These are phyloP conservation scores for Psidium guajava DNA, from an alignment of 345 rosid genomes.

Conservation along the genomic window DNA sequence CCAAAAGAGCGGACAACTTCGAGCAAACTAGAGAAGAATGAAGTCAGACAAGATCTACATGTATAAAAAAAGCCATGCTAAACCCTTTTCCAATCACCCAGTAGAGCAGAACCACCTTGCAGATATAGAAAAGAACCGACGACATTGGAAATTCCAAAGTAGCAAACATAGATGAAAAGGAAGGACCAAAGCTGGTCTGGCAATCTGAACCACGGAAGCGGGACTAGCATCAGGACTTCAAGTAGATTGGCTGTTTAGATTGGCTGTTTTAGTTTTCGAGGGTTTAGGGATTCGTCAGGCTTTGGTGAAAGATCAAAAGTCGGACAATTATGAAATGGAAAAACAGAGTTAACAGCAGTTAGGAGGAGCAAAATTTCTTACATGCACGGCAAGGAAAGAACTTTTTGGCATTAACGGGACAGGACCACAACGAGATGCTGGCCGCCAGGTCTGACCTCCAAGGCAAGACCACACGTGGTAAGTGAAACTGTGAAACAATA, in stretches of 20 bases:
- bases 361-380: neutral
- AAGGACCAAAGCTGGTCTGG: neutral
- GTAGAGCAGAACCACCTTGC: neutral
- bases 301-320: neutral
- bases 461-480: neutral
- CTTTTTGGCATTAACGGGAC: neutral
- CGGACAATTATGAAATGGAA: neutral
- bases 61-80: neutral
- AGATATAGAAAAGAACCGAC: neutral
- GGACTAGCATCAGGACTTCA: neutral
- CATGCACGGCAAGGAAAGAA: neutral
- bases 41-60: neutral
- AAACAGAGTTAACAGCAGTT: neutral
- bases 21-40: neutral
- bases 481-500: neutral
- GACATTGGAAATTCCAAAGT: neutral
- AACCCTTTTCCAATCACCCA: neutral
- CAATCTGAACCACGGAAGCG: neutral
- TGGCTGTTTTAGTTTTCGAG: neutral
- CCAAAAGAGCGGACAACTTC: neutral
- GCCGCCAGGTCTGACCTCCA: neutral
- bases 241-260: rapidly evolving
- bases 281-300: neutral
- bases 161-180: neutral
- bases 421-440: neutral